A percentile compares a stretch with the other conserved stretches of the same genome.
Evolutionary conservation across 257 asterid species (phyloP).

Genomic region (Ballota nigra): DNA sequence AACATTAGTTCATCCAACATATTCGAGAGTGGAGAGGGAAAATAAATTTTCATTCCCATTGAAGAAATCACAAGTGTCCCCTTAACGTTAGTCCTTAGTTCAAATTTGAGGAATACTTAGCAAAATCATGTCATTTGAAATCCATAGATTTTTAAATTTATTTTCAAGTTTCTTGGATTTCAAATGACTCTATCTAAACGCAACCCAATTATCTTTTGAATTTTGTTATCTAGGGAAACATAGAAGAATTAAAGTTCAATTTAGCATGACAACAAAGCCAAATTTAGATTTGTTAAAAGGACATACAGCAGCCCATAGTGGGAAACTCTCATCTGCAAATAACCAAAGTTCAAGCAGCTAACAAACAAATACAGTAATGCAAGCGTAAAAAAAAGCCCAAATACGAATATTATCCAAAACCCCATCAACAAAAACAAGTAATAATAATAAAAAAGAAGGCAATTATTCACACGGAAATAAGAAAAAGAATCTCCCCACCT

Average conservation of each 20-base stretch:
- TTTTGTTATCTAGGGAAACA: background rate
- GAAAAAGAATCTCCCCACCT: background rate
- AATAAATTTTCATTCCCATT: too few relatives aligned
- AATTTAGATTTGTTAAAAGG: background rate
- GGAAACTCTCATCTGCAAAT: constrained; percentile 22
- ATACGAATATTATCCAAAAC: background rate
- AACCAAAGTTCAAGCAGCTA: background rate
- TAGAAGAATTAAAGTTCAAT: constrained; percentile 11
- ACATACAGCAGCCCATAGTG: background rate
- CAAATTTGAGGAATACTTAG: too few relatives aligned
- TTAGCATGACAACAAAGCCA: background rate
- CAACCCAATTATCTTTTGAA: background rate
- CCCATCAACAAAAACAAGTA: background rate
- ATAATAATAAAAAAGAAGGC: background rate
- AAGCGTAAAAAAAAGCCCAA: background rate
- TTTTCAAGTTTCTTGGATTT: too few relatives aligned
- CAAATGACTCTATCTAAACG: too few relatives aligned
- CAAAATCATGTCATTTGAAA: too few relatives aligned
- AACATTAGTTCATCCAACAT: too few relatives aligned
- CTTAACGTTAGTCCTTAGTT: too few relatives aligned
- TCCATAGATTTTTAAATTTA: too few relatives aligned
- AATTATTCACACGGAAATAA: too few relatives aligned
- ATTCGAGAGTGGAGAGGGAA: too few relatives aligned
- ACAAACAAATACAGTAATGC: background rate
- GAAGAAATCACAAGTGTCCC: too few relatives aligned